Evolutionary conservation across 192 early-diverging fungal genomes (phyloP).

Genomic region (Neocallimastix lanati): DNA sequence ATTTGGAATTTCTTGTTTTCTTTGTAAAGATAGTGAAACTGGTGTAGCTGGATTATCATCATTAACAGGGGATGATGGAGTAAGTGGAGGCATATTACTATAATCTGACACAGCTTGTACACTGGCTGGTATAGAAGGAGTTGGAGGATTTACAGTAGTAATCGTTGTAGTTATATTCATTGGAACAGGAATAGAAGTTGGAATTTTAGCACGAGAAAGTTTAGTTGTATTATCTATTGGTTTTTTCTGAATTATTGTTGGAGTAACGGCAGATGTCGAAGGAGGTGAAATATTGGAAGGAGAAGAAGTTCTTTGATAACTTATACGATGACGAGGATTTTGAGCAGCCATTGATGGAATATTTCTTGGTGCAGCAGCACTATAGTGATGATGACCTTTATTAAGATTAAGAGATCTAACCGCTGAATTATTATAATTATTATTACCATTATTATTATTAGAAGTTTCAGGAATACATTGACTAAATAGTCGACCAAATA

Average conservation of each 20-base stretch:
- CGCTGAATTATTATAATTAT: background rate
- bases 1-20: no score
- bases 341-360: no score
- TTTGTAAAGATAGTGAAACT: no score
- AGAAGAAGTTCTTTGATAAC: background rate
- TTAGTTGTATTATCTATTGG: background rate
- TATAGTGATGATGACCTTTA: background rate
- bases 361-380: no score
- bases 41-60: background rate
- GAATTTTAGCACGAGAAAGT: background rate
- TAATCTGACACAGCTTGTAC: background rate
- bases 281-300: background rate
- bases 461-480: background rate
- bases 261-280: no score
- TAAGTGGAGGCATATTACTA: background rate
- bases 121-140: background rate
- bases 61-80: background rate
- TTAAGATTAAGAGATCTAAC: background rate
- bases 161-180: background rate
- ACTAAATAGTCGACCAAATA: background rate
- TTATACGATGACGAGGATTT: background rate
- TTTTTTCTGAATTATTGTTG: background rate
- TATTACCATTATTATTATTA: background rate
- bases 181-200: background rate
- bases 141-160: background rate